Conservation (phyloP, 805 yeast genomes). For the Trichomonascus vanleenenianus region DNA sequence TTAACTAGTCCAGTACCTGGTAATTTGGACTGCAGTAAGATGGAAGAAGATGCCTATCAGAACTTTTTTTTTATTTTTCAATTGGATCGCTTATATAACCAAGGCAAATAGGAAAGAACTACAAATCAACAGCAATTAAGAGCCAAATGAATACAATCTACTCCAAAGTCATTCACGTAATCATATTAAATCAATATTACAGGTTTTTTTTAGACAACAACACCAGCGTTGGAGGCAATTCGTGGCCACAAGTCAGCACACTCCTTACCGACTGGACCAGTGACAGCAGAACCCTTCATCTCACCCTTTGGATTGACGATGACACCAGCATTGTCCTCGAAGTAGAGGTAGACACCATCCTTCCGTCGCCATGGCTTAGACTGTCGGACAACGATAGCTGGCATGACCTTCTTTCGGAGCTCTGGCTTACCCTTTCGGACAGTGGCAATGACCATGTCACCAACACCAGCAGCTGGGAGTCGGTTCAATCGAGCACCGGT, state of each 20-base stretch:
- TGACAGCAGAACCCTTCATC: constrained; percentile 99
- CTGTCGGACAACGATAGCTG: constrained; percentile 99
- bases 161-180: no score
- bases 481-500: constrained; percentile 99
- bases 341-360: constrained; percentile 99
- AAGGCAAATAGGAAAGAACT: no score
- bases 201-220: constrained; percentile 73
- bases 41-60: neutral
- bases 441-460: constrained; percentile 80
- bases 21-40: neutral
- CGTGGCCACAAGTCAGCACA: constrained; percentile 99
- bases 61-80: neutral
- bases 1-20: no score
- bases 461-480: constrained; percentile 99
- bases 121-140: no score
- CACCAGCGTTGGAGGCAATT: constrained; percentile 99
- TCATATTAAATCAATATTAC: no score
- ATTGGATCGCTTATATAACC: neutral
- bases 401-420: constrained; percentile 99
- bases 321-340: constrained; percentile 99
- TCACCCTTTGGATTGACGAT: constrained; percentile 99
- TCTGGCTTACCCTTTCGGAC: constrained; percentile 99
- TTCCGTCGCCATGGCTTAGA: constrained; percentile 99
- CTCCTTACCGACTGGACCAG: constrained; percentile 99
- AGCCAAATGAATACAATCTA: no score